Evolutionary conservation across 2,329 filamentous ascomycete species (phyloP).

Genomic region (Fusarium illudens): DNA sequence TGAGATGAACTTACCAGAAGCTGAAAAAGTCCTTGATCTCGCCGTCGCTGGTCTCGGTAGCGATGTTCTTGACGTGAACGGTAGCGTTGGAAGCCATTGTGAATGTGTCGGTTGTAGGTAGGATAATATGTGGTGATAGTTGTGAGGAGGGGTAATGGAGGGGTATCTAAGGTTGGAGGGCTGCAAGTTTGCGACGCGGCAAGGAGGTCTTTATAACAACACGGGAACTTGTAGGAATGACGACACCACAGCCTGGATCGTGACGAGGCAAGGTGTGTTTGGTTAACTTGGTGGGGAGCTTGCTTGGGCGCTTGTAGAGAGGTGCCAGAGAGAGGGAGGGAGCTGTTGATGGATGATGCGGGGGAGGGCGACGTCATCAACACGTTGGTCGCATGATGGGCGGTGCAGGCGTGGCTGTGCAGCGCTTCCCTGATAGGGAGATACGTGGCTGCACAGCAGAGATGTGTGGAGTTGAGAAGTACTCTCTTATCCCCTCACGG

Average conservation of each 20-base stretch:
- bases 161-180: conserved; percentile 28
- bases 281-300: conserved; percentile 10
- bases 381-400: conserved; percentile 34
- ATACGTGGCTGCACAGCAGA: background rate
- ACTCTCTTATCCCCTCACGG: background rate
- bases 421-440: background rate
- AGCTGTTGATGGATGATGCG: conserved; percentile 36
- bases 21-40: conserved; percentile 97
- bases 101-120: conserved; percentile 23
- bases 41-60: conserved; percentile 81
- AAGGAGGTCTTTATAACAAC: conserved; percentile 24
- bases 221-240: conserved; percentile 25
- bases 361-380: conserved; percentile 45
- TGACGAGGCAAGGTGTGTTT: conserved; percentile 34
- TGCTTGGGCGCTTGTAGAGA: conserved; percentile 10
- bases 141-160: conserved; percentile 1
- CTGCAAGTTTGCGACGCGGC: background rate
- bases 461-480: background rate
- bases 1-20: conserved; percentile 73
- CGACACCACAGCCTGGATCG: conserved; percentile 28
- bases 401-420: conserved; percentile 35
- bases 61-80: conserved; percentile 91
- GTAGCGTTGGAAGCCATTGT: conserved; percentile 68
- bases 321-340: conserved; percentile 23
- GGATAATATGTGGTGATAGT: conserved; percentile 4